Percentiles rank a stretch among this genome's conserved stretches.
These are phyloP conservation scores for Halocafeteria seosinensis DNA, from an alignment of 108 stramenopile genomes.

Conservation along the genomic window DNA sequence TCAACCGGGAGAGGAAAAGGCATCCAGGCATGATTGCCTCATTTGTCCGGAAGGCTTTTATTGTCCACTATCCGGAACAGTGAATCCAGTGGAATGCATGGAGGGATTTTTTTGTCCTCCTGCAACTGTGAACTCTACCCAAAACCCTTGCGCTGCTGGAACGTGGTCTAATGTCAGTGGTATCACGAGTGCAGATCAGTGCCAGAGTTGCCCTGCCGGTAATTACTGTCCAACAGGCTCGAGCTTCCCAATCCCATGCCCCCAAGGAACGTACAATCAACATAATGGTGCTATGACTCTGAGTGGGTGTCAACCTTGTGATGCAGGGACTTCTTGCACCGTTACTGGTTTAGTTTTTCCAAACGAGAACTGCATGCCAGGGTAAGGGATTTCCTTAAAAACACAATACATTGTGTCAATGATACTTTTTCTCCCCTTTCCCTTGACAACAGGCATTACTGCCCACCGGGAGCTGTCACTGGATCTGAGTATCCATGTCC, in stretches of 20 bases:
- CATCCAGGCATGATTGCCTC: constrained; percentile 8
- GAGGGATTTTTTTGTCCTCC: background rate
- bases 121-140: background rate
- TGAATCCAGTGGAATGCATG: too few relatives aligned
- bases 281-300: too few relatives aligned
- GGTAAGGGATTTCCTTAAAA: too few relatives aligned
- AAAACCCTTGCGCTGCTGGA: constrained; percentile 24
- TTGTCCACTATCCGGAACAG: too few relatives aligned
- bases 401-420: too few relatives aligned
- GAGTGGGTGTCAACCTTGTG: background rate
- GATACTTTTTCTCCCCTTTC: too few relatives aligned
- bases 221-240: constrained; percentile 25
- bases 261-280: background rate
- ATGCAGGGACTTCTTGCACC: background rate
- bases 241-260: constrained; percentile 7
- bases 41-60: constrained; percentile 3
- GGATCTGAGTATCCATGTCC: too few relatives aligned
- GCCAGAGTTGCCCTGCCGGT: background rate
- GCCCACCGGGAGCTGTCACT: background rate
- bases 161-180: background rate
- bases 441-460: too few relatives aligned
- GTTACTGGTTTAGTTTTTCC: background rate
- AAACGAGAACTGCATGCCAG: too few relatives aligned
- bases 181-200: background rate
- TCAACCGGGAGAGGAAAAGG: background rate